phyloP scores from a whole-genome alignment of 2,329 filamentous ascomycete genomes.

The Pseudogymnoascus sp. region DNA sequence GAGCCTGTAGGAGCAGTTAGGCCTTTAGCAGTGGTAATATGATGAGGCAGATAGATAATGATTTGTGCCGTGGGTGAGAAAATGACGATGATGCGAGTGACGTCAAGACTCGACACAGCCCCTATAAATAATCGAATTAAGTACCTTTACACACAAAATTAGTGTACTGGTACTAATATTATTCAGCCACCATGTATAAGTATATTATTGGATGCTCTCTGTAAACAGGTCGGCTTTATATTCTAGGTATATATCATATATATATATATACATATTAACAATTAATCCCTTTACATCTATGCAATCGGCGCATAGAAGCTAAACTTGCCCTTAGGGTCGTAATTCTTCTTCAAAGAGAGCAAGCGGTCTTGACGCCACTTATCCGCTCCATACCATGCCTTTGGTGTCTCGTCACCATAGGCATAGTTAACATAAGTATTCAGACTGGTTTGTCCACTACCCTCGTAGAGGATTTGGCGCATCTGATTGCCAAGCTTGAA shows the following conservation, averaged over 20 bases:
- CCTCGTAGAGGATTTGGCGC: conserved; percentile 32
- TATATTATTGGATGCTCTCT: neutral
- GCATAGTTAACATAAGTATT: conserved; percentile 47
- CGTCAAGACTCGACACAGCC: neutral
- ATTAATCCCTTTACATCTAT: conserved; percentile 5
- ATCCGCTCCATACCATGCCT: conserved; percentile 42
- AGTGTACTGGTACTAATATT: neutral
- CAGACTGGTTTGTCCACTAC: conserved; percentile 28
- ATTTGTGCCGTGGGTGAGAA: neutral
- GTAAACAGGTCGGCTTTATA: no score
- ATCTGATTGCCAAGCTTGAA: conserved; percentile 32
- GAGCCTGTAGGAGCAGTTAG: neutral
- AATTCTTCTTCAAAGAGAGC: conserved; percentile 39
- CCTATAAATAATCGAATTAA: neutral
- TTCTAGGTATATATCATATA: no score
- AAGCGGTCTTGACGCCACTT: conserved; percentile 41
- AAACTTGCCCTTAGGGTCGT: conserved; percentile 40
- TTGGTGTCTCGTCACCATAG: conserved; percentile 37
- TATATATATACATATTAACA: neutral
- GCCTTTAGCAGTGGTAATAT: neutral
- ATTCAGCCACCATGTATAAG: neutral
- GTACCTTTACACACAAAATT: neutral
- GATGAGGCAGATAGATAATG: neutral
- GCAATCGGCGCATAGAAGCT: conserved; percentile 38
- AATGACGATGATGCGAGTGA: neutral